A percentile compares a stretch with the other conserved stretches of the same genome.
Evolutionary conservation across 257 asterid genomes (phyloP).

Genomic region (Thymus quinquecostatus): DNA sequence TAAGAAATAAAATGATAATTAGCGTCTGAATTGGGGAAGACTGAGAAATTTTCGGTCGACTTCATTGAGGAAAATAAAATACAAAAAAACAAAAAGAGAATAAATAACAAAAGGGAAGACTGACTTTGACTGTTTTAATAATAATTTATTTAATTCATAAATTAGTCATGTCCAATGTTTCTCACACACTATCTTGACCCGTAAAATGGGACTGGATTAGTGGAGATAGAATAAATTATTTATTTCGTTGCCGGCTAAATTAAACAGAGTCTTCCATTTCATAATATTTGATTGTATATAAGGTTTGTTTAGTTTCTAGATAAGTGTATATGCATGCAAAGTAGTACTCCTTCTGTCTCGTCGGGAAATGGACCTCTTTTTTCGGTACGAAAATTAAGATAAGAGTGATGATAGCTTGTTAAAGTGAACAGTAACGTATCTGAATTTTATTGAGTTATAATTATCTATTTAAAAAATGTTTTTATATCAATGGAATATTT

Average conservation of each 20-base stretch:
- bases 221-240: not conserved
- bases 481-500: too few relatives aligned
- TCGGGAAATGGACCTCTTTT: too few relatives aligned
- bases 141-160: not conserved
- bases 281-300: too few relatives aligned
- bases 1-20: not conserved
- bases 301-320: too few relatives aligned
- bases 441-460: too few relatives aligned
- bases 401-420: too few relatives aligned
- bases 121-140: not conserved
- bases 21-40: not conserved
- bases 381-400: too few relatives aligned
- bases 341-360: too few relatives aligned
- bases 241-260: not conserved
- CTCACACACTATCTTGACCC: not conserved
- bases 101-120: not conserved
- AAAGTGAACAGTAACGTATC: too few relatives aligned
- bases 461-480: too few relatives aligned
- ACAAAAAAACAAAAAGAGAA: not conserved
- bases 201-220: not conserved
- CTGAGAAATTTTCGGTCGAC: slow-evolving; percentile 4
- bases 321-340: too few relatives aligned
- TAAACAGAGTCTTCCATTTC: not conserved
- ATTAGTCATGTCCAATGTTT: not conserved
- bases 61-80: not conserved